Base-by-base conservation (phyloP, 768 basidiomycete species). In the Tricholomella constricta region DNA sequence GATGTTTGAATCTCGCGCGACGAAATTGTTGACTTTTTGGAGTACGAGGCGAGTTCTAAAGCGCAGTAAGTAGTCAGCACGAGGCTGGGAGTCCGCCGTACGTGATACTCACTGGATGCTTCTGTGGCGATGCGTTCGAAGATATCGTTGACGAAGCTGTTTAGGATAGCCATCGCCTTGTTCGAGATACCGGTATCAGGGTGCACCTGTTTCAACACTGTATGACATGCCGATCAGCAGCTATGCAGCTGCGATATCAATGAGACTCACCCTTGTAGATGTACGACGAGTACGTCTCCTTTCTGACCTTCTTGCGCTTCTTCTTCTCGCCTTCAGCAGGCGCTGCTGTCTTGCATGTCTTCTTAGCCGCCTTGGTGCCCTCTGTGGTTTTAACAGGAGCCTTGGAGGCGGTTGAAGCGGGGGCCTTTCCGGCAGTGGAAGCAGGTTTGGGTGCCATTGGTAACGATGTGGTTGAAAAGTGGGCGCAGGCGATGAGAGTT, bases 111-210 rank as follows among this genome's bases (percentile, higher is more conserved):
- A 91, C 89, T 93, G 51, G 91, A 92, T 34, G 91, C 92, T 68
- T 94, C 92, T 0, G 88, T 85, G 10, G 91, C 91, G 63, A 94
- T 92, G n/a, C 91, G 89, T 68, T 93, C 91, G 59, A 93, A 94
- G 60, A 93, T 96, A 63, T 97, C 94, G 65, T 94, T 94, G 65
- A 97, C 94, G 67, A 97, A 97, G 52, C 88, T 91, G 81, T 96
- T 96, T 52, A 97, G 74, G 68, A 97, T 95, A 55, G 93, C 89
- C 92, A 96, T 95, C 19, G 93, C 94, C 81, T 96, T 96, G 86
- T 97, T 98, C 50, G 94, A 95, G 77, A 98, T 98, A 87, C 95
- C 96, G 45, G 93, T 98, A 67, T 98, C 96, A 46, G 95, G 94
- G 79, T 98, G 96, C 54, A 98, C 95, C 78, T 98, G 94, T 75